Base-by-base conservation (phyloP, 2,329 filamentous ascomycete species). In the Beauveria sp. region DNA sequence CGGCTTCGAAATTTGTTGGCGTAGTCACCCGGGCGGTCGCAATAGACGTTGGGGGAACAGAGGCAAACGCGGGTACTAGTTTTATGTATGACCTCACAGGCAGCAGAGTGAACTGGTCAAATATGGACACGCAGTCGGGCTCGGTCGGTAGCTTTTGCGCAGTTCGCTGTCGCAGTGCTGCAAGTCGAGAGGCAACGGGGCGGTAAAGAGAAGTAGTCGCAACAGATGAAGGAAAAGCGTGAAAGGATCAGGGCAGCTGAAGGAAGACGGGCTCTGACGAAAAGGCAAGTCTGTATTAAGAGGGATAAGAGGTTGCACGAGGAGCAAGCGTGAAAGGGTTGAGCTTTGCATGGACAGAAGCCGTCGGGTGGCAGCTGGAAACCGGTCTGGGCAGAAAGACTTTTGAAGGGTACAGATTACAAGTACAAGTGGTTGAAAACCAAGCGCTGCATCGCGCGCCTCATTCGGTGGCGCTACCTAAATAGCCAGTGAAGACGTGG, bases 381-480 rank as follows among this genome's bases (percentile, higher is more conserved):
- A 43, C 30, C 20, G 12, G 47, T 18, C 34, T 34, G 28, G 51
- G 51, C 38, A 26, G 34, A 54, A 43, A 38, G 34, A 28, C 22
- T 43, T 54, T 42, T 56, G 43, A 40, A 38, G 38, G 24, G 40
- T 42, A 46, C 54, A 47, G 55, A 38, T 38, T 16, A 38, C 12
- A 38, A 38, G 34, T 16, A 38, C 34, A 38, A 14, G 30, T 30
- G 43, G 20, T 49, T 34, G 30, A 8, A 12, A 47, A 20, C 26
- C 43, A 57, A 46, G 24, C 42, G 42, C 55, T n/a, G 43, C 22
- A 40, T 58, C 43, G 49, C 49, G 57, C 56, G 45, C 49, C 38
- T 60, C 47, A 60, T 60, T 60, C 49, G 49, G 38, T 45, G 57
- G 40, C 47, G 49, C 47, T 46, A 46, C 18, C 20, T 38, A 38